Conservation (phyloP, 2,329 filamentous ascomycete genomes). For the Fusarium agapanthi region DNA sequence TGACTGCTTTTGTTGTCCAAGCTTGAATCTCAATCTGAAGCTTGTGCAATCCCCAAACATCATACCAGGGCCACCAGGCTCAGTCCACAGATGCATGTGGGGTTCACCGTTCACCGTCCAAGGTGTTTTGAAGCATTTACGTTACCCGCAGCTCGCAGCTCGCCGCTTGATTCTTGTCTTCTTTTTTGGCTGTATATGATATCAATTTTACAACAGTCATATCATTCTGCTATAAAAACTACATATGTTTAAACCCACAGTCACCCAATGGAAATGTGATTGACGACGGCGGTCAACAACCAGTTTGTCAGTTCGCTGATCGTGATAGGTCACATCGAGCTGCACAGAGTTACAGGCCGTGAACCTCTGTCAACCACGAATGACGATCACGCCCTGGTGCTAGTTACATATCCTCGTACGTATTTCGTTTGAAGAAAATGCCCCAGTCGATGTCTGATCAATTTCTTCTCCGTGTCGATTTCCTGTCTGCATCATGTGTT, state of each 20-base stretch:
- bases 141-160: slow-evolving; percentile 31
- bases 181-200: slow-evolving; percentile 14
- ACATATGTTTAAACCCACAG: neutral
- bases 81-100: slow-evolving; percentile 34
- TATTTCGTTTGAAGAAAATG: slow-evolving; percentile 10
- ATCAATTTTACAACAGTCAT: neutral
- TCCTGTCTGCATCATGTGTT: slow-evolving; percentile 23
- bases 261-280: neutral
- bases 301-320: neutral
- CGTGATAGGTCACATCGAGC: neutral
- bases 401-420: slow-evolving; percentile 16
- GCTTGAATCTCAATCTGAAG: slow-evolving; percentile 30
- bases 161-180: slow-evolving; percentile 13
- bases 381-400: slow-evolving; percentile 21
- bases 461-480: slow-evolving; percentile 17
- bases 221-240: neutral
- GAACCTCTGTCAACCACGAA: neutral
- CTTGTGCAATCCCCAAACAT: slow-evolving; percentile 24
- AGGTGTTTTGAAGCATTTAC: slow-evolving; percentile 13
- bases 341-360: slow-evolving; percentile 5
- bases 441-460: slow-evolving; percentile 16
- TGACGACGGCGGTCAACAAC: neutral
- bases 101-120: slow-evolving; percentile 24
- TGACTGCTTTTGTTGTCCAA: slow-evolving; percentile 19
- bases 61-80: slow-evolving; percentile 27